phyloP scores from a whole-genome alignment of 495 filamentous ascomycete species.

The Penicillium paradoxum region DNA sequence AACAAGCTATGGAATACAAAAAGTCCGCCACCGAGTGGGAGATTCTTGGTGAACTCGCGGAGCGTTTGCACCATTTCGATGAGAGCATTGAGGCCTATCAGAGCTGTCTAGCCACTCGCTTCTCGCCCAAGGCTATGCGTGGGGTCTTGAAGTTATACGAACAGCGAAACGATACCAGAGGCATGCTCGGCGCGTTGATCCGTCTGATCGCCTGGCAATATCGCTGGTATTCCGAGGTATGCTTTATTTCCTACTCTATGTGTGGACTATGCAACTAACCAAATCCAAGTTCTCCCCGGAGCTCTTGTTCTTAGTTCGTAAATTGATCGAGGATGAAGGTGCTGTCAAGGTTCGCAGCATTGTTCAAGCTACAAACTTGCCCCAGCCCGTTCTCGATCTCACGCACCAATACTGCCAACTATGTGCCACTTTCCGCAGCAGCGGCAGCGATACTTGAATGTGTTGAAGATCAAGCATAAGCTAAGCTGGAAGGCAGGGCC shows the following conservation, averaged over 20 bases:
- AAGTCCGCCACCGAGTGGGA: conserved; percentile 98
- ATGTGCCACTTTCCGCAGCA: conserved; percentile 91
- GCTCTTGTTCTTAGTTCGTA: conserved; percentile 78
- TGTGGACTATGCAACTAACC: background rate
- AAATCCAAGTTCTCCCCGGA: conserved; percentile 79
- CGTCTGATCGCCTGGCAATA: conserved; percentile 95
- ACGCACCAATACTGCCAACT: conserved; percentile 95
- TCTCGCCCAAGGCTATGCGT: conserved; percentile 83
- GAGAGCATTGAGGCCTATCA: conserved; percentile 92
- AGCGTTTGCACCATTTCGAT: conserved; percentile 81
- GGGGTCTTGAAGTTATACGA: conserved; percentile 78
- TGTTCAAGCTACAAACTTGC: conserved; percentile 89
- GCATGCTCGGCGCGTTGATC: conserved; percentile 75
- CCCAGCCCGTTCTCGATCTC: conserved; percentile 86
- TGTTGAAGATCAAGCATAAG: background rate
- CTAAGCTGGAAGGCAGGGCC: background rate
- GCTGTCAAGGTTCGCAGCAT: conserved; percentile 97
- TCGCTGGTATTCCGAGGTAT: conserved; percentile 92
- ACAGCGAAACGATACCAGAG: conserved; percentile 64
- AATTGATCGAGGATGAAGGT: conserved; percentile 93
- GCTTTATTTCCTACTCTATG: conserved; percentile 7
- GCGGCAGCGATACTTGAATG: conserved; percentile 77
- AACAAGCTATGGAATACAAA: conserved; percentile 86
- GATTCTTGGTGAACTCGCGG: conserved; percentile 88
- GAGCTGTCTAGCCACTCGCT: conserved; percentile 72